Evolutionary conservation across 441 rosid genomes (phyloP), one percentile per base, ranked within the genome.

Genomic region (Mallotus japonicus): DNA sequence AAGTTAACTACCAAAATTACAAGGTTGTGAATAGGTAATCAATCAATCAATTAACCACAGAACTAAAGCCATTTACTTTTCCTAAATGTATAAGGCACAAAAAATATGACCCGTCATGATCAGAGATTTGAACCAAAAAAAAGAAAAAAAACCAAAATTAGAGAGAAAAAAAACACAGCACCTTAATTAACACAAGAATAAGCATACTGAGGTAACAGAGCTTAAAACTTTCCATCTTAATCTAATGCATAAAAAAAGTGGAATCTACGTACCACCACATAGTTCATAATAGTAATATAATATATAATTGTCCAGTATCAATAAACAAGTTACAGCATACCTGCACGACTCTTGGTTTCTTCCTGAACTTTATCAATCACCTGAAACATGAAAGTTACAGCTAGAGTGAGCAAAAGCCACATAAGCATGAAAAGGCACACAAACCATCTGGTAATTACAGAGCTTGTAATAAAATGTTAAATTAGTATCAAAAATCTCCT

Each of bases 361-460:
- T 95, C 99, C 78, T 92, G 97, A 71, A 95, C 98, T 80, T 95
- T 95, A 79, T 95, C 97, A 75, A 92, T 95, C 65, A 95, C 99
- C 99, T 92, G 86, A 77, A 79, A 66, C 69, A 69, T 34, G 60
- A 77, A 79, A 68, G 69, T 56, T 76, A 62, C 59, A 61, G 51
- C 6, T 37, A 32, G 57, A 51, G 71, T 73, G 37, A 81, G 76
- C 49, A 60, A 59, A 59, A 24, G 9, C 37, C n/a, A 54, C 55
- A 8, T 19, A 50, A 69, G 13, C 59, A 62, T 50, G 22, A 58
- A 40, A 6, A 12, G 12, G 2, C n/a, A 47, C 44, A 68, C 44
- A 59, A n/a, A 61, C 13, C 8, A 66, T 8, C 22, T 54, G 4
- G 4, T 19, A 54, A 54, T 8, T 54, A 8, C 5, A 49, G 9